Percentiles rank a stretch among this genome's conserved stretches.
Evolutionary conservation across 2,329 filamentous ascomycete genomes (phyloP).

Genomic region (Calonectria crousiana): DNA sequence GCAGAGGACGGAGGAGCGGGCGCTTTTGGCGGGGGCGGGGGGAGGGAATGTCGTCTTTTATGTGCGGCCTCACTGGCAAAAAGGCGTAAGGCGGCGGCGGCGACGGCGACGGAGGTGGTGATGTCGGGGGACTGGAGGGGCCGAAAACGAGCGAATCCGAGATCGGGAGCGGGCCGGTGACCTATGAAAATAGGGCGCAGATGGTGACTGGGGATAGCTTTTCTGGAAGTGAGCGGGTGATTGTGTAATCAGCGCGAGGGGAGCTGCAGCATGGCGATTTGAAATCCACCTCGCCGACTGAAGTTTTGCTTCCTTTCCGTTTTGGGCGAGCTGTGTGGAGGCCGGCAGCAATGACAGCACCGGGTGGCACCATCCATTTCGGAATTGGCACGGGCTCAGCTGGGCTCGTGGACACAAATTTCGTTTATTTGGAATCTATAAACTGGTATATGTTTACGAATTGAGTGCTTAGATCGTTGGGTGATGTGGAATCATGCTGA

Average conservation of each 20-base stretch:
- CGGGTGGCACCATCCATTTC: neutral
- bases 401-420: neutral
- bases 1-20: conserved; percentile 22
- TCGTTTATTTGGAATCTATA: neutral
- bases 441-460: neutral
- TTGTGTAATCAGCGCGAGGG: conserved; percentile 39
- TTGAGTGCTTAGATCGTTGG: neutral
- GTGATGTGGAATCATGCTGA: neutral
- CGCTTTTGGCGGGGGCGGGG: conserved; percentile 31
- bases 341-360: neutral
- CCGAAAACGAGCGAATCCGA: conserved; percentile 20
- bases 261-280: conserved; percentile 39
- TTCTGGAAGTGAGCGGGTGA: conserved; percentile 16
- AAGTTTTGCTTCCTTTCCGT: conserved; percentile 33
- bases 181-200: conserved; percentile 14
- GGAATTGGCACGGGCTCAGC: neutral
- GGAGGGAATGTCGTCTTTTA: conserved; percentile 44
- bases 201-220: neutral
- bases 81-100: neutral
- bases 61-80: conserved; percentile 18
- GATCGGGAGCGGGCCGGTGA: conserved; percentile 28
- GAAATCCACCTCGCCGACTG: conserved; percentile 39
- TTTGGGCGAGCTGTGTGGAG: conserved; percentile 11
- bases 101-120: conserved; percentile 2
- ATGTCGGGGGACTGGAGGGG: conserved; percentile 15